Evolutionary conservation across 2,329 filamentous ascomycete genomes (phyloP).

Genomic region (Aspergillus ruber): DNA sequence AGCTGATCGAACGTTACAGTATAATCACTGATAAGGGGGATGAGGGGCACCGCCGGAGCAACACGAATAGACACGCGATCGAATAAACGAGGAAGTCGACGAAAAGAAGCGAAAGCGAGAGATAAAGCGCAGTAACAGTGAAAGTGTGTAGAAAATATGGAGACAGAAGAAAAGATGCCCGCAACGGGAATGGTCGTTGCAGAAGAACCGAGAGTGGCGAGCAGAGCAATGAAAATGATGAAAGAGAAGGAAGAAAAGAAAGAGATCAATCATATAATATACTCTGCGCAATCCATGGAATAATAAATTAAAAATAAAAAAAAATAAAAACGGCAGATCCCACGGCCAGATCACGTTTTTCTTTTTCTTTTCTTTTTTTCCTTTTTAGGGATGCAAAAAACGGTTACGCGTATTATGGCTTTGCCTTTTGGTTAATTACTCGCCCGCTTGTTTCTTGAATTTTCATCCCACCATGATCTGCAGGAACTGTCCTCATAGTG

Average conservation of each 20-base stretch:
- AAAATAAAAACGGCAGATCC: neutral
- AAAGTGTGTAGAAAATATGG: neutral
- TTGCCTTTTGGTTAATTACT: neutral
- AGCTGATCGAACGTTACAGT: slow-evolving; percentile 9
- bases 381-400: neutral
- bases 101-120: neutral
- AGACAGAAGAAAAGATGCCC: neutral
- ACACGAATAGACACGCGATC: too few species aligned
- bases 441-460: neutral
- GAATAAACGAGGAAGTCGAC: neutral
- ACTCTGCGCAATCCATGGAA: slow-evolving; percentile 7
- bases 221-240: neutral
- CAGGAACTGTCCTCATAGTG: neutral
- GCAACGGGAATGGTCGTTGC: neutral
- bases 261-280: neutral
- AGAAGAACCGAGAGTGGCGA: slow-evolving; percentile 1
- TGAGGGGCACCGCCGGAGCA: too few species aligned
- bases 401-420: neutral
- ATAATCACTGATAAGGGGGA: too few species aligned
- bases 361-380: too few species aligned
- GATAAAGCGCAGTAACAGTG: neutral
- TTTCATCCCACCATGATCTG: neutral
- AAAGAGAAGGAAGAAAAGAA: slow-evolving; percentile 1
- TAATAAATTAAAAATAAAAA: neutral
- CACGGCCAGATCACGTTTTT: neutral